Base-by-base conservation (phyloP, 441 rosid genomes). In the Jatropha multifida region DNA sequence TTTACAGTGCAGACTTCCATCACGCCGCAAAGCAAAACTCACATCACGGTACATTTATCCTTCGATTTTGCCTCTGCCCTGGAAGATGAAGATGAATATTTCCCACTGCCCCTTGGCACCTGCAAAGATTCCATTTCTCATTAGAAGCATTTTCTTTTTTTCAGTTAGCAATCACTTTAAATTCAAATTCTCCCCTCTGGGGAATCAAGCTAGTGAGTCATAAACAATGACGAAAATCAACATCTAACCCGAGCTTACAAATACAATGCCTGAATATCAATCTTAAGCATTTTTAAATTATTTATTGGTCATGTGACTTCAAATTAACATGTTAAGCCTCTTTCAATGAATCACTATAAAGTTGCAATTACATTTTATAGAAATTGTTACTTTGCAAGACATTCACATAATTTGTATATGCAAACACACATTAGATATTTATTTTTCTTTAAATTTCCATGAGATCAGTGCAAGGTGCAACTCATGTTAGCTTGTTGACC, bases 11-110 rank as follows among this genome's bases (percentile, higher is more conserved):
- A 76, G 63, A 71, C 81, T 75, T 68, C 78, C 66, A 37, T 48
- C 37, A 75, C 26, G 74, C 76, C 74, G 65, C 77, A 38, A 68
- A 49, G 48, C 69, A 49, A 71, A 68, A 75, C 79, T 93, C 90
- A 94, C 99, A 96, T 91, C 78, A 96, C 82, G 74, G 66, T 87
- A 83, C 99, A 96, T 83, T 86, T 96, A 3, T 88, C 97, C 80
- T 94, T 93, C 60, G 92, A 69, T 80, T 96, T 96, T 77, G 88
- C 81, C 0, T 90, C 97, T 1, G 87, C 80, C 83, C 71, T 91
- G 8, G 89, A 67, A 2, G 90, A 78, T 4, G 96, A 76, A 23
- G 92, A 80, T 2, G 68, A 17, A 61, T 51, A 61, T 81, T 86
- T 90, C 26, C 81, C 87, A 38, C 86, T 82, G 65, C 75, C 86